Percentiles rank a stretch among this genome's conserved stretches.
Conservation (phyloP, 208 protist genomes). For the Tritrichomonas musculus region DNA sequence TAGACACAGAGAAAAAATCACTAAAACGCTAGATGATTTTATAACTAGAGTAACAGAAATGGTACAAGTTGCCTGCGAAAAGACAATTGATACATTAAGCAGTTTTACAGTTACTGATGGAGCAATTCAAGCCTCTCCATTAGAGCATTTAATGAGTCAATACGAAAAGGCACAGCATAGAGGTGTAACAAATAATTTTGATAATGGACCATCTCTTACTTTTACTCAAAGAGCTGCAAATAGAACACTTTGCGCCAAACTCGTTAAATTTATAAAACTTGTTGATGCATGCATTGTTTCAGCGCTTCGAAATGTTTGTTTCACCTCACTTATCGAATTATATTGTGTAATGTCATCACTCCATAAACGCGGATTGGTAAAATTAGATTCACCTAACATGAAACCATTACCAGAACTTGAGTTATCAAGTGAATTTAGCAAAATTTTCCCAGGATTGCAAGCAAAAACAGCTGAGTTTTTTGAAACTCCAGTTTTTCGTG, state of each 20-base stretch:
- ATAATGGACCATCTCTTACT: conserved; percentile 19
- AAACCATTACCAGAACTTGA: neutral
- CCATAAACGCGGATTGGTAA: neutral
- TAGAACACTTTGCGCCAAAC: neutral
- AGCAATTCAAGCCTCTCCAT: neutral
- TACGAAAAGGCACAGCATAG: neutral
- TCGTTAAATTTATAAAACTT: conserved; percentile 33
- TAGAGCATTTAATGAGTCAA: conserved; percentile 6
- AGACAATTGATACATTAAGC: conserved; percentile 12
- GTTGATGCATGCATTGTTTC: neutral
- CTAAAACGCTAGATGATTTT: neutral
- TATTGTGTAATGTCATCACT: neutral
- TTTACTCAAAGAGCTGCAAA: conserved; percentile 16
- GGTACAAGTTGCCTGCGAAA: conserved; percentile 22
- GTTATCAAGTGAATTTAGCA: neutral
- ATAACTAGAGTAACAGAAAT: neutral
- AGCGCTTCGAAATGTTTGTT: neutral
- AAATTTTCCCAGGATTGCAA: neutral
- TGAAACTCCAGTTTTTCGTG: neutral
- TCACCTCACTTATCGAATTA: neutral
- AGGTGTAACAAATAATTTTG: neutral
- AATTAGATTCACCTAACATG: neutral
- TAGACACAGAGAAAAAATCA: neutral
- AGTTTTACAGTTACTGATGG: conserved; percentile 4
- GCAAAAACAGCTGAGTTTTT: neutral